A percentile compares a stretch with the other conserved stretches of the same genome.
phyloP scores from a whole-genome alignment of 2,329 filamentous ascomycete species.

The Fusarium duplospermum region DNA sequence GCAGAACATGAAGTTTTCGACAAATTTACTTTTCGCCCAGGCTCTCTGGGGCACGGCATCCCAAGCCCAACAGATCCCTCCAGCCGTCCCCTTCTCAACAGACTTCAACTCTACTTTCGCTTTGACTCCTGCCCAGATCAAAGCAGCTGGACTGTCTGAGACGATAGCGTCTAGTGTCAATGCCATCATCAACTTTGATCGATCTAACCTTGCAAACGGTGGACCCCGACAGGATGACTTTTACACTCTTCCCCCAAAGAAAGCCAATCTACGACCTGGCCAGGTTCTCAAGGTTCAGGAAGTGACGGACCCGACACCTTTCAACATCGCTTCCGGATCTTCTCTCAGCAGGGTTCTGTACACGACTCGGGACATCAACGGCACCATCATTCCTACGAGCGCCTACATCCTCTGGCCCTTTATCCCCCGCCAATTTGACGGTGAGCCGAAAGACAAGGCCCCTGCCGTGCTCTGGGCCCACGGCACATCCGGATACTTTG shows the following conservation, averaged over 20 bases:
- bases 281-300: constrained; percentile 26
- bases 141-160: neutral
- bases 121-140: constrained; percentile 9
- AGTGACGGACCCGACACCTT: constrained; percentile 12
- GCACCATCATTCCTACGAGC: constrained; percentile 19
- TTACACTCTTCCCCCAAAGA: constrained; percentile 11
- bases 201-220: constrained; percentile 26
- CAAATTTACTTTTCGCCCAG: neutral
- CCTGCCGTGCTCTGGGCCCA: constrained; percentile 56
- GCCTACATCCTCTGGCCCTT: constrained; percentile 28
- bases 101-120: constrained; percentile 33
- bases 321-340: constrained; percentile 5
- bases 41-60: neutral
- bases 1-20: neutral
- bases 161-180: constrained; percentile 11
- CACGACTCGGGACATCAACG: constrained; percentile 20
- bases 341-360: constrained; percentile 21
- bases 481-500: constrained; percentile 56
- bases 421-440: neutral
- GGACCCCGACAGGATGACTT: constrained; percentile 34
- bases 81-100: constrained; percentile 1
- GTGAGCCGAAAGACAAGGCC: neutral
- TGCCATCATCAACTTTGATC: constrained; percentile 21
- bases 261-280: neutral
- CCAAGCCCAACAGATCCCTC: neutral